Evolutionary conservation across 2,329 filamentous ascomycete genomes (phyloP).

Genomic region (Xylaria sp.): DNA sequence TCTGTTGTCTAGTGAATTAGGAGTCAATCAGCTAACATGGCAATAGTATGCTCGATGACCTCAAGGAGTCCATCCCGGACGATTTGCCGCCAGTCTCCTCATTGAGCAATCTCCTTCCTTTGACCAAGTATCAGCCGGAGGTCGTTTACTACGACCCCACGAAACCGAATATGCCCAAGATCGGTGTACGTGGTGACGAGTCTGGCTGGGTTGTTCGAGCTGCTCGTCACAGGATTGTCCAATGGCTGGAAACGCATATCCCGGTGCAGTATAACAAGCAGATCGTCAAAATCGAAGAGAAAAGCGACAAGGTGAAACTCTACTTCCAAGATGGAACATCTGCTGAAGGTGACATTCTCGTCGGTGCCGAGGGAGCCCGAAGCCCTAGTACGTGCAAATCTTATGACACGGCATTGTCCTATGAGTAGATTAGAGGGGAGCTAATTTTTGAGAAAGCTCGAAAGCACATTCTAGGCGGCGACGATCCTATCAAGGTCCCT

Average conservation of each 20-base stretch:
- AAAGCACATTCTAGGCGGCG: slow-evolving; percentile 45
- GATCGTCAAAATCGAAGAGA: slow-evolving; percentile 51
- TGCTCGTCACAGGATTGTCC: slow-evolving; percentile 46
- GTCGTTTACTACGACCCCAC: slow-evolving; percentile 39
- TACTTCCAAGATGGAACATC: slow-evolving; percentile 57
- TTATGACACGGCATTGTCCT: background rate
- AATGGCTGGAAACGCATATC: slow-evolving; percentile 46
- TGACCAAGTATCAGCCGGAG: slow-evolving; percentile 39
- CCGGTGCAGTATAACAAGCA: slow-evolving; percentile 55
- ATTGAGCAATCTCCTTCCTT: slow-evolving; percentile 40
- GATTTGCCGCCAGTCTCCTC: slow-evolving; percentile 42
- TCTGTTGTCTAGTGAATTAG: background rate
- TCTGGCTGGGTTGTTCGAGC: slow-evolving; percentile 50
- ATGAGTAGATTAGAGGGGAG: background rate
- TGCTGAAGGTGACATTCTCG: slow-evolving; percentile 56
- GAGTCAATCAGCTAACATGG: background rate
- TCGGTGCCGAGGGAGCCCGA: slow-evolving; percentile 60
- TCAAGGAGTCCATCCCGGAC: slow-evolving; percentile 40
- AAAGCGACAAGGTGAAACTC: slow-evolving; percentile 51
- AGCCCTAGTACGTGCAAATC: slow-evolving; percentile 50
- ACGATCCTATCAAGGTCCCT: slow-evolving; percentile 45
- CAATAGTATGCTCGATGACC: slow-evolving; percentile 42
- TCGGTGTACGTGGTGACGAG: slow-evolving; percentile 37
- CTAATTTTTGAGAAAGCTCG: slow-evolving; percentile 44
- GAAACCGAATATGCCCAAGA: slow-evolving; percentile 32